Evolutionary conservation across 108 stramenopile genomes (phyloP), one percentile per base, ranked within the genome.

Genomic region (Cyclotella kingstonii): DNA sequence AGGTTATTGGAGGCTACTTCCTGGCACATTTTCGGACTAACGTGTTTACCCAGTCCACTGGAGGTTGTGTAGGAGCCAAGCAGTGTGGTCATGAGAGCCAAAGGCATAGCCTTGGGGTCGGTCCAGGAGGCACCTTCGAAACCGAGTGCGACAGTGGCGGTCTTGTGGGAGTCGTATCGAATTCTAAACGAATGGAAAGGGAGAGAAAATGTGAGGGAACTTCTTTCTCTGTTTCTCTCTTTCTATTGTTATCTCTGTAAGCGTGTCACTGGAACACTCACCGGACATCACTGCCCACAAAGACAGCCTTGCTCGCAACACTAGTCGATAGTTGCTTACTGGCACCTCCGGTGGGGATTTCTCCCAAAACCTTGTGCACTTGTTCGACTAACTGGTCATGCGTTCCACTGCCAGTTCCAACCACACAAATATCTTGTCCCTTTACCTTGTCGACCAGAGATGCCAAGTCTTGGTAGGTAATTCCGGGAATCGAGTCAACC

Each of bases 51-150:
- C 28, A 78, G 49, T 45, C 96, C 96, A 31, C 67, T 75, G 40
- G 95, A 78, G 33, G 94, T 79, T 55, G 95, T 83, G 87, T 94
- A 99, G 19, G 86, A 85, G 40, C 98, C 98, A 44, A 99, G 77
- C 64, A 98, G 79, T 58, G 89, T 82, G 70, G 96, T 91, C 93
- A 99, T 94, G 35, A 99, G 73, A 91, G 96, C 96, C 36, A 98
- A 78, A 5, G 98, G 94, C 75, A 96, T 91, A 57, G 97, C 89
- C 70, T 95, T 89, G 50, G 92, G 91, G 31, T 92, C 93, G 6
- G 96, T 95, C 96, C 97, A 98, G 5, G 89, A 84, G 41, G 94
- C 96, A 28, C 96, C 91, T 70, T 95, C 78, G 78, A 97, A 98
- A 48, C 94, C 98, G 25, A 99, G 60, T 14, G 98, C 98, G 50